Conservation (phyloP, 306 rosid species). For the Acacia acuminata region DNA sequence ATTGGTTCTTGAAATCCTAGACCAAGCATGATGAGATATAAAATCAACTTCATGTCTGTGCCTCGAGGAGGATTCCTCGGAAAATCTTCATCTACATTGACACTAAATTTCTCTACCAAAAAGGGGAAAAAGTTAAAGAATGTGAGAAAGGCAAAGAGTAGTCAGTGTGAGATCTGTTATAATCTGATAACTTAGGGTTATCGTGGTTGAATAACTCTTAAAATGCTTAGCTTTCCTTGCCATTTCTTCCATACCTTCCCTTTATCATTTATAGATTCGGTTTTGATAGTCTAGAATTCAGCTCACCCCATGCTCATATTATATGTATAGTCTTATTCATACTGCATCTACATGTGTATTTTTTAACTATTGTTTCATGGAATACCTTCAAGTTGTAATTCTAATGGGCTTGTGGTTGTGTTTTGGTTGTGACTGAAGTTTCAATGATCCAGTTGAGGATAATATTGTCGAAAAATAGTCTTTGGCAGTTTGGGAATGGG, state of each 20-base stretch:
- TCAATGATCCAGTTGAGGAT: neutral
- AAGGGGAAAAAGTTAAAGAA: neutral
- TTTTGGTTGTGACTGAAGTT: neutral
- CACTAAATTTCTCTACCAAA: neutral
- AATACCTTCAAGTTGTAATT: neutral
- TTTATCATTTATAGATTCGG: neutral
- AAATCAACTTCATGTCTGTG: neutral
- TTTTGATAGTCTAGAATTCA: too few species aligned
- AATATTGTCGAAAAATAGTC: neutral
- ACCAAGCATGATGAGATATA: neutral
- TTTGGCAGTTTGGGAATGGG: neutral
- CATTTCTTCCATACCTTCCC: neutral
- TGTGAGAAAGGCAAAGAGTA: too few species aligned
- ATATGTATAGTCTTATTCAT: neutral
- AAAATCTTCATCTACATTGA: neutral
- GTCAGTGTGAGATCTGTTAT: too few species aligned
- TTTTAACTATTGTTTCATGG: neutral
- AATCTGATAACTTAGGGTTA: too few species aligned
- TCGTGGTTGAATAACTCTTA: neutral
- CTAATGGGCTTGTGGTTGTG: neutral
- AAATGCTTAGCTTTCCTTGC: neutral
- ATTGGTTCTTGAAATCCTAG: neutral
- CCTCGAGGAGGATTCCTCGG: neutral
- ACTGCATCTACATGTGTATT: neutral
- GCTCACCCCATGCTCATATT: neutral